Evolutionary conservation across 495 filamentous ascomycete genomes (phyloP).

Genomic region (Staphylotrichum tortipilum): DNA sequence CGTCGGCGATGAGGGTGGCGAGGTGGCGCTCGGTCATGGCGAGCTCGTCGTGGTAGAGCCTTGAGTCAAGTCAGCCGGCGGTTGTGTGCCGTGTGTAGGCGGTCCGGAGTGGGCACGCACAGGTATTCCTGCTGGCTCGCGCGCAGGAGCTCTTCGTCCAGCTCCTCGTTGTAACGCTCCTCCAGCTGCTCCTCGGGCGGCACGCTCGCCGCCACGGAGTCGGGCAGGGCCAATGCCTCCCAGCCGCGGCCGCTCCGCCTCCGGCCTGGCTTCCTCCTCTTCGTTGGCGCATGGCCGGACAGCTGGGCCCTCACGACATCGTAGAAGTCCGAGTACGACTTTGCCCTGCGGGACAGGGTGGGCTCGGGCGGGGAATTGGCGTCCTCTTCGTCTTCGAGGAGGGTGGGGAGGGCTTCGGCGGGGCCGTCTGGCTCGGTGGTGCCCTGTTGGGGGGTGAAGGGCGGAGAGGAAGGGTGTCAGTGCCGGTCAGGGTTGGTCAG

Average conservation of each 20-base stretch:
- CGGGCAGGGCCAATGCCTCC: conserved; percentile 37
- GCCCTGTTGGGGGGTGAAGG: conserved; percentile 23
- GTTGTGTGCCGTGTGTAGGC: background rate
- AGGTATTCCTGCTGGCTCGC: conserved; percentile 79
- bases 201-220: conserved; percentile 50
- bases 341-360: conserved; percentile 54
- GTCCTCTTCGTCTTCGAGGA: conserved; percentile 44
- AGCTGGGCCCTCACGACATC: conserved; percentile 50
- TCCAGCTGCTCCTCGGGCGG: conserved; percentile 49
- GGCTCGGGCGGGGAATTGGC: conserved; percentile 51
- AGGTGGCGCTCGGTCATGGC: conserved; percentile 70
- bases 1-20: conserved; percentile 66
- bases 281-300: conserved; percentile 34
- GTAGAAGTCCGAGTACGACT: conserved; percentile 70
- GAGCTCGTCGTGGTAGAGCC: conserved; percentile 71
- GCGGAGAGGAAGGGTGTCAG: conserved; percentile 2
- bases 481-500: too few relatives aligned
- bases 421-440: conserved; percentile 30
- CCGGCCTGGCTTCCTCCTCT: conserved; percentile 34
- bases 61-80: conserved; percentile 30
- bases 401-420: conserved; percentile 33
- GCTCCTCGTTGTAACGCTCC: conserved; percentile 47
- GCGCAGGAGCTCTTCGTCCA: conserved; percentile 61
- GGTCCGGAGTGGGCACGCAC: conserved; percentile 50
- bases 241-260: conserved; percentile 28